Evolutionary conservation across 768 basidiomycete genomes (phyloP).

Genomic region (Scleroderma bovista): DNA sequence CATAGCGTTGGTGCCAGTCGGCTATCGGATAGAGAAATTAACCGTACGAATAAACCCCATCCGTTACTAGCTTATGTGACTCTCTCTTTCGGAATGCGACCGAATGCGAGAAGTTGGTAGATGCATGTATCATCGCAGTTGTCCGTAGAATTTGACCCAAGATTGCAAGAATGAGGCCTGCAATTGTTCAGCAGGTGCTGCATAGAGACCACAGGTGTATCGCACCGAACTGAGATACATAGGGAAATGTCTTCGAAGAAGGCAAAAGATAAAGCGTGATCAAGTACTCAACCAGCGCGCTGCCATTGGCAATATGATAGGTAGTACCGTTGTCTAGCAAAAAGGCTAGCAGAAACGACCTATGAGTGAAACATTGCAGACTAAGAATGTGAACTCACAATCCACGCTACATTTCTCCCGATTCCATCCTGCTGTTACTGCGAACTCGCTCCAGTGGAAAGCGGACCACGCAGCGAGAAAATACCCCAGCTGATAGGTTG

Average conservation of each 20-base stretch:
- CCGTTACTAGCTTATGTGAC: slow-evolving; percentile 76
- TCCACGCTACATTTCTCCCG: slow-evolving; percentile 86
- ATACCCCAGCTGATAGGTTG: slow-evolving; percentile 73
- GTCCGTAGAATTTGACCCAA: slow-evolving; percentile 78
- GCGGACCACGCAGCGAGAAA: slow-evolving; percentile 78
- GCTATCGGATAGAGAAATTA: not conserved
- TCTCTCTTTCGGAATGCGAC: slow-evolving; percentile 72
- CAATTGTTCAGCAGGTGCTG: slow-evolving; percentile 1
- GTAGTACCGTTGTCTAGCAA: slow-evolving; percentile 82
- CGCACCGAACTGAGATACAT: slow-evolving; percentile 56
- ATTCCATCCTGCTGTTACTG: slow-evolving; percentile 95
- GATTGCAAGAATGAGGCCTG: slow-evolving; percentile 63
- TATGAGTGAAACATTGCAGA: slow-evolving; percentile 2
- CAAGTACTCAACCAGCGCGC: slow-evolving; percentile 78
- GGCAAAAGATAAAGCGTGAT: slow-evolving; percentile 65
- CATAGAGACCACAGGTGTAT: not conserved
- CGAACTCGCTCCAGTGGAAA: slow-evolving; percentile 95
- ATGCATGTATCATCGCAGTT: slow-evolving; percentile 93
- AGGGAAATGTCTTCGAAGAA: slow-evolving; percentile 51
- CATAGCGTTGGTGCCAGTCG: not conserved
- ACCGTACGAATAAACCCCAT: slow-evolving; percentile 83
- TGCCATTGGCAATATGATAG: slow-evolving; percentile 81
- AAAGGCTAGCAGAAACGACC: slow-evolving; percentile 57
- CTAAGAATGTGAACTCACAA: slow-evolving; percentile 52
- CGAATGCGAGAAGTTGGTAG: slow-evolving; percentile 88